Evolutionary conservation across 2,329 filamentous ascomycete species (phyloP).

Genomic region (Xylariales sp.): DNA sequence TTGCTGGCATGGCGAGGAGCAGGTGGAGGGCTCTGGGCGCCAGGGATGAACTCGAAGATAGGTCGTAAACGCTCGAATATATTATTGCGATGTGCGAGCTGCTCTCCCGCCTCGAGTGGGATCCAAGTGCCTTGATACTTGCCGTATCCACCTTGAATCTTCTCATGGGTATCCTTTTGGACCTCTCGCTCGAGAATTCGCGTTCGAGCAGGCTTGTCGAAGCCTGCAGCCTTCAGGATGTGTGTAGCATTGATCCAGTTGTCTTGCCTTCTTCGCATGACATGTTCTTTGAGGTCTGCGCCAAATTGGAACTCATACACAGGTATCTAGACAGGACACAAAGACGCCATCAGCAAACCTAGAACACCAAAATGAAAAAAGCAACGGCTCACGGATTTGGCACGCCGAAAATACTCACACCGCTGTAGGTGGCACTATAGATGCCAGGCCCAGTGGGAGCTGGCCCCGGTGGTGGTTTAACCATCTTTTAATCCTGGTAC

Average conservation of each 20-base stretch:
- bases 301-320: constrained; percentile 92
- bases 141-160: constrained; percentile 96
- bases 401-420: constrained; percentile 41
- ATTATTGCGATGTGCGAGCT: constrained; percentile 81
- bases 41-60: constrained; percentile 86
- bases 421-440: constrained; percentile 67
- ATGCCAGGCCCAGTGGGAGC: constrained; percentile 41
- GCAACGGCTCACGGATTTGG: neutral
- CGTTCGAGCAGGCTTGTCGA: constrained; percentile 93
- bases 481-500: too few species aligned
- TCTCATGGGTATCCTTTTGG: constrained; percentile 93
- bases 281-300: constrained; percentile 73
- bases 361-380: constrained; percentile 4
- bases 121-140: constrained; percentile 99
- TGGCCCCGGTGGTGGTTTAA: too few species aligned
- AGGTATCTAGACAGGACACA: constrained; percentile 85
- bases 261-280: constrained; percentile 90
- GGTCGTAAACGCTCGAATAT: constrained; percentile 76
- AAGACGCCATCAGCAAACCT: too few species aligned
- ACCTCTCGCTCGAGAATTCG: constrained; percentile 95
- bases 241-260: constrained; percentile 99
- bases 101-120: constrained; percentile 74
- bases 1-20: constrained; percentile 90
- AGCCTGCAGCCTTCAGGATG: constrained; percentile 93
- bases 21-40: constrained; percentile 83